Evolutionary conservation across 352 stramenopile genomes (phyloP), one percentile per base, ranked within the genome.

Genomic region (Saprolegnia parasitica): DNA sequence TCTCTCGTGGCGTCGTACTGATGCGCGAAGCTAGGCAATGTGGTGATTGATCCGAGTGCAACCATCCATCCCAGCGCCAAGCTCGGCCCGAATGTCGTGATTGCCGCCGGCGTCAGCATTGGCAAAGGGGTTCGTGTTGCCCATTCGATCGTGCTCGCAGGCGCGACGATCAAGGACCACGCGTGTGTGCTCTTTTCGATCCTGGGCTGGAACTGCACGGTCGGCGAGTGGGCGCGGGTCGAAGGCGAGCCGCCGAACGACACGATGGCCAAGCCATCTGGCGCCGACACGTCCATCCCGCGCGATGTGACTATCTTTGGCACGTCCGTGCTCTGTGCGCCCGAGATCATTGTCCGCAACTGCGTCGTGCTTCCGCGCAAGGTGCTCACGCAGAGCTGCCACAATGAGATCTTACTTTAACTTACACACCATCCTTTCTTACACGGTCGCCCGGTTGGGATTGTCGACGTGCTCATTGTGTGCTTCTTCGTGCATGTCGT

Each of bases 291-390:
- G 15, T 73, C 77, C 40, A 77, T 94, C n/a, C 85, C 92, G 35
- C 87, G 88, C n/a, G 88, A 95, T 63, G 84, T 96, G 21, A 95
- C 88, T 24, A 95, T 96, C 71, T 93, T 95, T 67, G 88, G 86
- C 52, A 84, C 93, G 39, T 93, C 88, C 21, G 88, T 96, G n/a
- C 78, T 94, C 39, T 86, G 85, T 2, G 92, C 89, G 66, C 87
- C 88, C 0, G 88, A 96, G 73, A 72, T 96, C 29, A 92, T 95
- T 74, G 92, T 96, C 65, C 88, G 88, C 64, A 96, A 96, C 74
- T 96, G 88, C 57, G 89, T 96, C 68, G 88, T 96, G 32, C 75
- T 96, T 20, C 86, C 86, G 24, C 85, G 93, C 78, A 96, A 96
- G 75, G 91, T 84, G 18, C 83, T 96, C 24, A 88, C 85, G 61